These are phyloP conservation scores for Stropharia rugosoannulata DNA, from an alignment of 768 basidiomycete genomes.

Conservation along the genomic window DNA sequence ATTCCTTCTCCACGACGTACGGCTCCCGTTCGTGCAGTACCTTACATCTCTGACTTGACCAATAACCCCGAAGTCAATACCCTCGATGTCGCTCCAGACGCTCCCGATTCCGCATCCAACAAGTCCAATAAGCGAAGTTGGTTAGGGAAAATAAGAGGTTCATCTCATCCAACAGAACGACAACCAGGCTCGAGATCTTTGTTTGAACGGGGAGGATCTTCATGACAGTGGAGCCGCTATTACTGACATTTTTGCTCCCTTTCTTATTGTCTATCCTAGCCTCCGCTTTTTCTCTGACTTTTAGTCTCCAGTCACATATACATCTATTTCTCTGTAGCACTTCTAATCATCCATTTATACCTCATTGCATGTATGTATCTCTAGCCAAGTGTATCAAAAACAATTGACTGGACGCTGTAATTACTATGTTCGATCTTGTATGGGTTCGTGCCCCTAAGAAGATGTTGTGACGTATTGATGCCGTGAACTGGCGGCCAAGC, in stretches of 20 bases:
- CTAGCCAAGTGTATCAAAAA: conserved; percentile 18
- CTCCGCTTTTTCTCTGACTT: background rate
- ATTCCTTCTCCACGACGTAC: conserved; percentile 52
- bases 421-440: conserved; percentile 1
- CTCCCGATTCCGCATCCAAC: conserved; percentile 35
- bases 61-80: conserved; percentile 64
- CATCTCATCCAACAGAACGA: conserved; percentile 24
- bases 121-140: conserved; percentile 58
- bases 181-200: conserved; percentile 12
- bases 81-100: conserved; percentile 36
- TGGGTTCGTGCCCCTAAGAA: background rate
- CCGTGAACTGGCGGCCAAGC: no score
- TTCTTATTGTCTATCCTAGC: background rate
- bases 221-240: conserved; percentile 8
- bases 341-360: conserved; percentile 16
- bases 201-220: conserved; percentile 19
- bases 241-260: background rate
- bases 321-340: conserved; percentile 15
- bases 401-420: background rate
- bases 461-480: background rate
- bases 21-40: conserved; percentile 29
- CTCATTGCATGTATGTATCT: conserved; percentile 27
- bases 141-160: conserved; percentile 68
- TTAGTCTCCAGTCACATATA: conserved; percentile 10
- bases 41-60: conserved; percentile 57